Evolutionary conservation across 495 filamentous ascomycete genomes (phyloP), one percentile per base, ranked within the genome.

Genomic region (Trypethelium eluteriae): DNA sequence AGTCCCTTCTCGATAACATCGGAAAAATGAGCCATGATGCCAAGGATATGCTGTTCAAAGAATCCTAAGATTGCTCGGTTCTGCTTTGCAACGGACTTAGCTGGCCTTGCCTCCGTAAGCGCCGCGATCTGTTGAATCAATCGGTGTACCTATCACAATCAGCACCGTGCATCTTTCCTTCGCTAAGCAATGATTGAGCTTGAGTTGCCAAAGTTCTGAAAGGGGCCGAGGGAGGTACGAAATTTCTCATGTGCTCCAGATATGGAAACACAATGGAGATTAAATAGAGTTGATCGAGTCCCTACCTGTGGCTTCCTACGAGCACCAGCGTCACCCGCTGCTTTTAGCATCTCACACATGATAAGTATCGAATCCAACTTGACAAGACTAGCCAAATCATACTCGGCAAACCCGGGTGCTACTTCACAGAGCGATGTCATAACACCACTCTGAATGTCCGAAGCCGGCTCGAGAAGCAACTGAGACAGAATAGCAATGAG

Each of bases 261-360:
- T 25, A 25, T 25, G 25, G 25, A 25, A 25, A 25, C 25, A 25
- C 25, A 25, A 25, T 25, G 25, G 25, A 25, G 25, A 25, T 25
- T 25, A 25, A 25, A 1, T 25, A 25, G 25, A 25, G 25, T 25
- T 25, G 25, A 25, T 32, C 11, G 36, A 36, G 36, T 34, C 7
- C 53, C 36, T 59, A 59, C 53, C 71, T 78, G 81, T 65, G 80
- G 69, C 67, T 85, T 89, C 39, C 85, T 83, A 34, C 77, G 76
- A 50, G 85, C 83, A 39, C 86, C 84, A 7, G 82, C 82, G 71
- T 92, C 90, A 5, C 85, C 89, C 65, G 89, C 85, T 25, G 84
- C 82, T 74, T 93, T 96, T 32, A 98, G 79, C n/a, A 98, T 78
- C 71, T 96, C 89, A 64, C 90, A 84, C 9, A 90, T 87, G 68